Conservation (phyloP, 305 asterid species). For the Fraxinus latifolia region DNA sequence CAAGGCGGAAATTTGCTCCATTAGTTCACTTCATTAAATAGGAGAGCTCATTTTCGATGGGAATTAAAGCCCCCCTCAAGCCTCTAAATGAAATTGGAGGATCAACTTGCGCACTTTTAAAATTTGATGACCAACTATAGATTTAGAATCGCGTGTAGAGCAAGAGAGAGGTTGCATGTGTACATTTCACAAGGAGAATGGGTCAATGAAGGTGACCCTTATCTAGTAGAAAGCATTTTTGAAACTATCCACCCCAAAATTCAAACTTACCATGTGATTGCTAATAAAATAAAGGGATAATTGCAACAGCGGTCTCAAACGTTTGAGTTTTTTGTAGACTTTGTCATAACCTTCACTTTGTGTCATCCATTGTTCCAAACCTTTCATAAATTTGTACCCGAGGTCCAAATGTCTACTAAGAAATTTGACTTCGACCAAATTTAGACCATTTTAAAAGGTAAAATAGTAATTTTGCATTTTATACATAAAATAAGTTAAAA, state of each 20-base stretch:
- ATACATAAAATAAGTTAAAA: too few species aligned
- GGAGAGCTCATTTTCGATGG: not conserved
- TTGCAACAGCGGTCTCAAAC: too few species aligned
- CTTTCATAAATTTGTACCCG: too few species aligned
- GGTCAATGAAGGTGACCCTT: slow-evolving; percentile 3
- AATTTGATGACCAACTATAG: not conserved
- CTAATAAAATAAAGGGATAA: not conserved
- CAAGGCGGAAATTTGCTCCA: not conserved
- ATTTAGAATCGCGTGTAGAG: too few species aligned
- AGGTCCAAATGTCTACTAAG: too few species aligned
- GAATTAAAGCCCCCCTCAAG: not conserved
- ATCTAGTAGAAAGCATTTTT: not conserved
- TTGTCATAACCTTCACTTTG: too few species aligned
- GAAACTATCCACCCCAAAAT: not conserved
- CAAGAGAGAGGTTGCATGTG: not conserved
- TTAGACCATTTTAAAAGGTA: too few species aligned
- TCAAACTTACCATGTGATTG: slow-evolving; percentile 1
- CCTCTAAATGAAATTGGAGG: not conserved
- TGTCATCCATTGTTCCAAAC: too few species aligned
- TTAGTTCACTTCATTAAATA: too few species aligned
- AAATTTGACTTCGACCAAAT: too few species aligned
- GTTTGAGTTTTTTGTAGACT: too few species aligned
- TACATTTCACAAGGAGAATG: not conserved
- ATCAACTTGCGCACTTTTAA: not conserved
- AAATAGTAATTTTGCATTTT: too few species aligned